A percentile compares a stretch with the other conserved stretches of the same genome.
phyloP scores from a whole-genome alignment of 371 early-diverging fungal genomes.

The Lichtheimia hyalospora region DNA sequence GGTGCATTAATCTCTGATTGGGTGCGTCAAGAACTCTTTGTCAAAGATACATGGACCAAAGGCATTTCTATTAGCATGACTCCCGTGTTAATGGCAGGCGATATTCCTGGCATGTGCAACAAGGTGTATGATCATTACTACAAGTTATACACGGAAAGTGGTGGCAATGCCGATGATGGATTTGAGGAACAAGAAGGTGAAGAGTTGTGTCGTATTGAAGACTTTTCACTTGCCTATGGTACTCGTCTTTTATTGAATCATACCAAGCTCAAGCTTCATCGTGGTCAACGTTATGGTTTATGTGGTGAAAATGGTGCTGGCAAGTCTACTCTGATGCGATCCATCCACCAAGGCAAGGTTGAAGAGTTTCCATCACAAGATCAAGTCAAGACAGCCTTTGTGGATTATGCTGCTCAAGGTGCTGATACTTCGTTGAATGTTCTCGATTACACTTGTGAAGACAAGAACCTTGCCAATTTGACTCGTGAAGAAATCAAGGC shows the following conservation, averaged over 20 bases:
- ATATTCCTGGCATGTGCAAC: constrained; percentile 37
- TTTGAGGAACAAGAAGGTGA: constrained; percentile 61
- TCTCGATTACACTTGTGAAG: constrained; percentile 62
- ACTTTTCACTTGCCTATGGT: constrained; percentile 81
- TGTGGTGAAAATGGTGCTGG: constrained; percentile 92
- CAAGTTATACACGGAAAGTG: constrained; percentile 45
- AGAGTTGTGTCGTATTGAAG: constrained; percentile 73
- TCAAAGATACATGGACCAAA: constrained; percentile 50
- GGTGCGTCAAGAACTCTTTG: constrained; percentile 54
- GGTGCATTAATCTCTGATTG: constrained; percentile 51
- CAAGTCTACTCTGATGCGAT: constrained; percentile 89
- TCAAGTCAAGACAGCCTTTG: constrained; percentile 68
- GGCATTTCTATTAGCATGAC: constrained; percentile 35
- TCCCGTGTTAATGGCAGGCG: constrained; percentile 46
- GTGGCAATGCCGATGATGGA: constrained; percentile 44
- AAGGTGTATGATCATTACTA: constrained; percentile 36
- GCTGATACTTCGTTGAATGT: constrained; percentile 65
- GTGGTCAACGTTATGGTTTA: constrained; percentile 80
- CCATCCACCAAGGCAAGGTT: constrained; percentile 71
- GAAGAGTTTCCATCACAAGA: constrained; percentile 78
- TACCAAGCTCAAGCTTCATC: constrained; percentile 74
- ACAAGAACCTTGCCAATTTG: constrained; percentile 45
- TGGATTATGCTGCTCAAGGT: constrained; percentile 75
- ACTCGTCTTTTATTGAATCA: constrained; percentile 81
- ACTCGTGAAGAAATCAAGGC: constrained; percentile 54